These are phyloP conservation scores for Marasmius sp. DNA, from an alignment of 1,284 basidiomycete genomes.

Conservation along the genomic window DNA sequence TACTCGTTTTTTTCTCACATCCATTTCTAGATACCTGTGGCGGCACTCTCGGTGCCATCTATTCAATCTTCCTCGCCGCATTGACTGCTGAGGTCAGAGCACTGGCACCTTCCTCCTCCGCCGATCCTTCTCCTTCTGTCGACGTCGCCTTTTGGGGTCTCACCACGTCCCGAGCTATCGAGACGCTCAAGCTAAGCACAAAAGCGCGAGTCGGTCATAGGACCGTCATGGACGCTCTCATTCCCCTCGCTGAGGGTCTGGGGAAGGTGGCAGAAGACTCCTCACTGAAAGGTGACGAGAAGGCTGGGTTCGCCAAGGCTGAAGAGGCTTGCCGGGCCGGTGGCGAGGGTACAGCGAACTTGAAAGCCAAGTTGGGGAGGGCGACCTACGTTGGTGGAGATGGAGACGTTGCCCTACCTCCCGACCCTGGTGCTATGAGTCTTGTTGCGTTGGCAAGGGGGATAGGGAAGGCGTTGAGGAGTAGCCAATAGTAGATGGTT, in stretches of 20 bases:
- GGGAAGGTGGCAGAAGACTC: background rate
- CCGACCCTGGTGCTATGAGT: constrained; percentile 13
- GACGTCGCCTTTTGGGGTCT: constrained; percentile 12
- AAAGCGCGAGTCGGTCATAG: constrained; percentile 13
- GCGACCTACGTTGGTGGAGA: constrained; percentile 10
- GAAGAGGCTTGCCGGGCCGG: background rate
- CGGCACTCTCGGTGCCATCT: constrained; percentile 15
- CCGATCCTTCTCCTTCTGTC: background rate
- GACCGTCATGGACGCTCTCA: constrained; percentile 16
- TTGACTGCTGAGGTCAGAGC: constrained; percentile 12
- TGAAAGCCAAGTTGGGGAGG: constrained; percentile 9
- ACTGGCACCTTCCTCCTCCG: background rate
- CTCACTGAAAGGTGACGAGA: background rate
- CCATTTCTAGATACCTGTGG: constrained; percentile 11
- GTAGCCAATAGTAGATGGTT: too few relatives aligned
- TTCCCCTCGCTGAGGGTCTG: constrained; percentile 11
- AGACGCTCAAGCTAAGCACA: constrained; percentile 14
- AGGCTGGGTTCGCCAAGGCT: background rate
- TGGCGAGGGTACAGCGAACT: constrained; percentile 3
- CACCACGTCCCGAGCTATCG: constrained; percentile 10
- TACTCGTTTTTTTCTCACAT: background rate
- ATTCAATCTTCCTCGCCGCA: constrained; percentile 15
- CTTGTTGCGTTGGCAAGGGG: constrained; percentile 6
- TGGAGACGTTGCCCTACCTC: constrained; percentile 2
- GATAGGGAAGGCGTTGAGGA: constrained; percentile 1